phyloP scores from a whole-genome alignment of 352 stramenopile species.

The Globisporangium apiculatum region DNA sequence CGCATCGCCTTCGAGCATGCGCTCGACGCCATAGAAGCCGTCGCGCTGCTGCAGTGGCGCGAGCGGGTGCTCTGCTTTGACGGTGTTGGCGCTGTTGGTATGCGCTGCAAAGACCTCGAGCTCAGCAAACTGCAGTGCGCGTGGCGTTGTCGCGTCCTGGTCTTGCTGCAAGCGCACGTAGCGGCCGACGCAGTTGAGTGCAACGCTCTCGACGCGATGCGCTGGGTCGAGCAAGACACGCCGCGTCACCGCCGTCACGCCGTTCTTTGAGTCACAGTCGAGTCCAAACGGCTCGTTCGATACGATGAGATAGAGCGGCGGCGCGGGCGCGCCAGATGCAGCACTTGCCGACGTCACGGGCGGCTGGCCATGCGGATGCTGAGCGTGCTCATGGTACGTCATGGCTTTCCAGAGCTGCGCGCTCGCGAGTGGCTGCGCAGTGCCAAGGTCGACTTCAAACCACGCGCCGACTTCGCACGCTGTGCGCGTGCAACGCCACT shows the following conservation, averaged over 20 bases:
- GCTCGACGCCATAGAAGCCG: constrained; percentile 54
- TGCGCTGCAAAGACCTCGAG: constrained; percentile 37
- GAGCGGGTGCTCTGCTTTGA: no score
- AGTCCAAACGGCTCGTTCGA: constrained; percentile 33
- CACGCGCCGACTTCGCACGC: constrained; percentile 47
- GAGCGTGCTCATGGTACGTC: constrained; percentile 63
- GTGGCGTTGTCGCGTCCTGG: constrained; percentile 10
- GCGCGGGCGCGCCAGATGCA: constrained; percentile 21
- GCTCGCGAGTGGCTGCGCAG: constrained; percentile 21
- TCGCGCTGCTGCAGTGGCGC: constrained; percentile 21
- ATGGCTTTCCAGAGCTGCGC: constrained; percentile 64
- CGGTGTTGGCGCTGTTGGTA: neutral
- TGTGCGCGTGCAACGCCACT: constrained; percentile 63
- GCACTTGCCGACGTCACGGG: constrained; percentile 28
- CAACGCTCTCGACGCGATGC: constrained; percentile 15
- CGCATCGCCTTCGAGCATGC: constrained; percentile 26
- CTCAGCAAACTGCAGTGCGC: constrained; percentile 57
- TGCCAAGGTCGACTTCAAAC: constrained; percentile 67
- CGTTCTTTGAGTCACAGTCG: neutral
- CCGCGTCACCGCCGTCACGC: neutral
- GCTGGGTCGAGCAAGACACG: constrained; percentile 12
- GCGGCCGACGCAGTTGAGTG: constrained; percentile 20
- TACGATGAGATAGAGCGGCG: constrained; percentile 49
- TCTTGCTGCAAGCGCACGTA: constrained; percentile 62
- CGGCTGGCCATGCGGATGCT: constrained; percentile 29